Evolutionary conservation across 1,284 basidiomycete species (phyloP), one percentile per base, ranked within the genome.

Genomic region (Naganishia sp.): DNA sequence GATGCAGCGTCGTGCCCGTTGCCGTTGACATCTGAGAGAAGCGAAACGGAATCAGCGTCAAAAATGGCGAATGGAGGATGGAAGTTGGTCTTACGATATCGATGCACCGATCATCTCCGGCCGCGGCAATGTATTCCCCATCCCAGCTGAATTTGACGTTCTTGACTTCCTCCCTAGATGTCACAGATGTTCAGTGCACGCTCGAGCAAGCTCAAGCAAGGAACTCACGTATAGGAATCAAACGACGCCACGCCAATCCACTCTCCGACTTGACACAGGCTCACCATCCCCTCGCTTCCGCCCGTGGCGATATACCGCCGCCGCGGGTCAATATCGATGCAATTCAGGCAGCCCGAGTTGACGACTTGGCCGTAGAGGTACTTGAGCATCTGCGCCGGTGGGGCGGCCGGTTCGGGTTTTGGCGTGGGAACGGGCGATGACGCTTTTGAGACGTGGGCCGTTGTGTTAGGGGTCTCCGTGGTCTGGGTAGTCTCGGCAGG

Each of bases 201-300:
- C 35, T 39, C 35, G 4, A 35, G 35, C 35, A 6, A 39, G n/a
- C 23, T 18, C 28, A 35, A 7, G 32, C 18, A 13, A n/a, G 1
- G 17, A 32, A 65, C 67, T 61, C 35, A 68, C 67, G 67, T 68
- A 56, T 68, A 68, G 9, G 62, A 61, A 49, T 58, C 55, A 45
- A 65, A 68, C 10, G 63, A 35, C 6, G 45, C 47, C 13, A 62
- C 39, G 11, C 52, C 39, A 3, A 68, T 64, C 51, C 64, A 61
- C 21, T 55, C 53, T 13, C 42, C 47, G 17, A 66, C 45, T 13
- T 53, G 53, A 45, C 61, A 61, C 23, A 65, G 41, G 46, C 50
- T 57, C 43, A 66, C 67, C 45, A 68, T 49, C n/a, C 67, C 67
- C 50, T 68, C 67, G 15, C 63, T 65, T 21, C 67, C 67, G 9